Evolutionary conservation across 2,329 filamentous ascomycete genomes (phyloP).

Genomic region (Scytalidium sp.): DNA sequence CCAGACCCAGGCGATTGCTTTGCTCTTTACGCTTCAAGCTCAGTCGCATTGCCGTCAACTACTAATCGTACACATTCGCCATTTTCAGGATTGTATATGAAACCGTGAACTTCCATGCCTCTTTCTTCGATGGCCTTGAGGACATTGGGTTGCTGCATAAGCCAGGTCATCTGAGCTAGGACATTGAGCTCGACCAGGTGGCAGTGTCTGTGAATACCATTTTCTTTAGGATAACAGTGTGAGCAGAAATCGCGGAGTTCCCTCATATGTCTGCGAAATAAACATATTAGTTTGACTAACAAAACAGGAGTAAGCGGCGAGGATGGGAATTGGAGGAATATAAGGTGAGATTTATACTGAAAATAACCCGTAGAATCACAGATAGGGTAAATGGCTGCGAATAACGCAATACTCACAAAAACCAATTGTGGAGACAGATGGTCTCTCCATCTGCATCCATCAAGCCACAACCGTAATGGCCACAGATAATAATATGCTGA

Average conservation of each 20-base stretch:
- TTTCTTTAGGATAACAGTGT: background rate
- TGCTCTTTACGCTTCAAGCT: background rate
- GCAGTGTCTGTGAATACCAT: background rate
- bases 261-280: conserved; percentile 15
- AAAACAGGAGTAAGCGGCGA: no score
- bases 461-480: conserved; percentile 51
- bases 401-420: conserved; percentile 49
- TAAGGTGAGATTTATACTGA: no score
- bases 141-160: conserved; percentile 57
- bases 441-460: conserved; percentile 41
- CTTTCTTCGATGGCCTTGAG: conserved; percentile 57
- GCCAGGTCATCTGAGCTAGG: conserved; percentile 49
- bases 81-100: conserved; percentile 57
- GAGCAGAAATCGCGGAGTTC: conserved; percentile 16
- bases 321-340: no score
- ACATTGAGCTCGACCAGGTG: conserved; percentile 62
- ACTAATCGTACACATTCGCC: conserved; percentile 47
- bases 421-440: conserved; percentile 45
- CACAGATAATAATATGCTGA: conserved; percentile 53
- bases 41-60: background rate
- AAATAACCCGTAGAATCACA: no score
- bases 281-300: no score
- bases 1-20: background rate
- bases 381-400: no score
- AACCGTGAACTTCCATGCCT: conserved; percentile 58